Base-by-base conservation (phyloP, 106 monocot species). In the Platanthera zijinensis region DNA sequence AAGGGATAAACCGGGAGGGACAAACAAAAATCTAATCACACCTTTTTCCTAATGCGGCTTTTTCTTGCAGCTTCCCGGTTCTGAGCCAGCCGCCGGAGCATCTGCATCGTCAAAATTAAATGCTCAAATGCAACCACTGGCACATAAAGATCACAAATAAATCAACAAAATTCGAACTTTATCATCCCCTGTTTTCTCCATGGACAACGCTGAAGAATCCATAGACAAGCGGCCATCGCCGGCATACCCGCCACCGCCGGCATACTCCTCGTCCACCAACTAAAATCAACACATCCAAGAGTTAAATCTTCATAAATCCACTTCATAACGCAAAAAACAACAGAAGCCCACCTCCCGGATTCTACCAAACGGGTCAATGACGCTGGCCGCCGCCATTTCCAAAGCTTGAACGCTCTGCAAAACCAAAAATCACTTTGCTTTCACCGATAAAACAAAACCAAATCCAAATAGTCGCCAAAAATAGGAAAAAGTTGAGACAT, bases 1-100 rank as follows among this genome's bases (percentile, higher is more conserved):
- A 39, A 39, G 1, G 39, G 39, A 39, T 39, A 39, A 39, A 39
- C 39, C 39, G 39, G 39, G 39, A 39, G 39, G 39, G 39, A 39
- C 39, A 39, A 39, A 39, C 39, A 39, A 1, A 1, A 39, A 39
- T 3, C 39, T 3, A 32, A 1, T 1, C 59, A 30, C 28, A 85
- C 92, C 74, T 92, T 92, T 76, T 89, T 92, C 79, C 86, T 78
- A 18, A 92, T 22, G 11, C 92, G 84, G 54, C 92, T 92, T 50
- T 85, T 92, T 25, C 84, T 64, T 10, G 92, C 92, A 48, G 92
- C 92, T 67, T 92, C 92, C 0, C 92, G 82, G 72, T 92, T 92
- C 57, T 92, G 92, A 12, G 86, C 82, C 11, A 92, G 84, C 50
- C 92, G 75, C 15, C 92, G 86, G 12, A 81, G 72, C 3, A 50